These are phyloP conservation scores for Neopestalotiopsis clavispora DNA, from an alignment of 2,329 filamentous ascomycete genomes.

Conservation along the genomic window DNA sequence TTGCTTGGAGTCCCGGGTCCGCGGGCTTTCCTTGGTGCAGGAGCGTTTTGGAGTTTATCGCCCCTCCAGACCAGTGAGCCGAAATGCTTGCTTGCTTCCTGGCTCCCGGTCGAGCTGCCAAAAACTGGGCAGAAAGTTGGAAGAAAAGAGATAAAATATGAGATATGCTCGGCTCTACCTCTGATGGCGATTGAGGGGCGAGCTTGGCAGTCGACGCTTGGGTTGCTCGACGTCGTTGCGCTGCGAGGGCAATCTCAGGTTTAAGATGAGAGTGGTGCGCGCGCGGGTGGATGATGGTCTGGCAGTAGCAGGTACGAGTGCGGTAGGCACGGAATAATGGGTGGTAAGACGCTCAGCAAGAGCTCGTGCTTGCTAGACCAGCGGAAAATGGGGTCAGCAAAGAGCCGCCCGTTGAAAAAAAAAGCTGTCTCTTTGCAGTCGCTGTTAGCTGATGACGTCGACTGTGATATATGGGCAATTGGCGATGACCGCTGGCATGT, in stretches of 20 bases:
- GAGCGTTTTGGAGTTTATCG: not conserved
- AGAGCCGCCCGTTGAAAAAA: not conserved
- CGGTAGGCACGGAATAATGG: not conserved
- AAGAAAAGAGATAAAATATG: not conserved
- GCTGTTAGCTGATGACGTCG: conserved; percentile 16
- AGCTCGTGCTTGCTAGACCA: conserved; percentile 8
- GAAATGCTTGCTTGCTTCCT: not conserved
- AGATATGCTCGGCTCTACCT: not conserved
- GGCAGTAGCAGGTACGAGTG: no score
- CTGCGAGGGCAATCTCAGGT: not conserved
- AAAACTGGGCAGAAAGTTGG: not conserved
- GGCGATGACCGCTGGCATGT: conserved; percentile 5
- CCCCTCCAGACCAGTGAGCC: not conserved
- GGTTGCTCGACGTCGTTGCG: not conserved
- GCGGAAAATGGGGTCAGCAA: conserved; percentile 10
- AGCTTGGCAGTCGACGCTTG: not conserved
- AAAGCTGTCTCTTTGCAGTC: conserved; percentile 13
- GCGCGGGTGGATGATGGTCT: not conserved
- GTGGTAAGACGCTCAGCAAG: conserved; percentile 8
- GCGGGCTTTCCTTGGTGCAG: not conserved
- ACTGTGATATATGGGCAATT: conserved; percentile 11
- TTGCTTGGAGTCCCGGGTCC: conserved; percentile 5
- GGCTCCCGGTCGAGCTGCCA: not conserved
- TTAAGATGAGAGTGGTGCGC: not conserved
- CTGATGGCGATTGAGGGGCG: not conserved